Percentiles rank a stretch among this genome's conserved stretches.
Evolutionary conservation across 2,329 filamentous ascomycete genomes (phyloP).

Genomic region (Diatrype stigma): DNA sequence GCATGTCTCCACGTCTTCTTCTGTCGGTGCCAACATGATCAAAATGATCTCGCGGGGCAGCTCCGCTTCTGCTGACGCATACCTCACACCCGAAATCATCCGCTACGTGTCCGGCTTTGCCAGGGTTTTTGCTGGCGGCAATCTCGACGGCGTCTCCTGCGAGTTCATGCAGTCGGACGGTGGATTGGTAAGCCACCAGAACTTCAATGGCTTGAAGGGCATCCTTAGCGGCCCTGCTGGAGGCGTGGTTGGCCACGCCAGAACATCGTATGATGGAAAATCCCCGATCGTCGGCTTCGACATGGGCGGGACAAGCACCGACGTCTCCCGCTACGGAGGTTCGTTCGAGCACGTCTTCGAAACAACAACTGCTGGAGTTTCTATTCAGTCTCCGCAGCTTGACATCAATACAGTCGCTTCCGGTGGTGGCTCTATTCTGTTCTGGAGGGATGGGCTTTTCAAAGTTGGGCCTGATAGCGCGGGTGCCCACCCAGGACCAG

Average conservation of each 20-base stretch:
- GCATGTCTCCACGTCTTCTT: conserved; percentile 16
- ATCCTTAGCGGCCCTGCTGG: conserved; percentile 72
- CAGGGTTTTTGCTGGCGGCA: conserved; percentile 10
- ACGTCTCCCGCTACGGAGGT: conserved; percentile 63
- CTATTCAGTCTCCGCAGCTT: conserved; percentile 73
- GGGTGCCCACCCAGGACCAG: conserved; percentile 66
- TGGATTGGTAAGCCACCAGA: conserved; percentile 49
- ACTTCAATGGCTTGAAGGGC: conserved; percentile 64
- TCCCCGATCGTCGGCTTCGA: conserved; percentile 74
- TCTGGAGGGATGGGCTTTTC: conserved; percentile 69
- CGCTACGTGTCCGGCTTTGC: conserved; percentile 15
- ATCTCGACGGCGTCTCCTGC: conserved; percentile 4
- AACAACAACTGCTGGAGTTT: conserved; percentile 56
- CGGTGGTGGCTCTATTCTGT: conserved; percentile 67
- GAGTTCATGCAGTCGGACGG: conserved; percentile 36
- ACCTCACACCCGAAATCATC: conserved; percentile 15
- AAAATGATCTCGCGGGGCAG: conserved; percentile 18
- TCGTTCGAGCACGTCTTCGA: conserved; percentile 32
- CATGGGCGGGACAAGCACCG: conserved; percentile 72
- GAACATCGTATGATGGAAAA: conserved; percentile 59
- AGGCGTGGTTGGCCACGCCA: conserved; percentile 71
- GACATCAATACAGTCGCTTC: conserved; percentile 80
- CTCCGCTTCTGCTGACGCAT: conserved; percentile 18
- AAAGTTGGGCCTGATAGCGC: conserved; percentile 69
- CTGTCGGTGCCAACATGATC: conserved; percentile 14